A percentile compares a stretch with the other conserved stretches of the same genome.
Evolutionary conservation across 257 asterid genomes (phyloP).

Genomic region (Solanum pinnatisectum): DNA sequence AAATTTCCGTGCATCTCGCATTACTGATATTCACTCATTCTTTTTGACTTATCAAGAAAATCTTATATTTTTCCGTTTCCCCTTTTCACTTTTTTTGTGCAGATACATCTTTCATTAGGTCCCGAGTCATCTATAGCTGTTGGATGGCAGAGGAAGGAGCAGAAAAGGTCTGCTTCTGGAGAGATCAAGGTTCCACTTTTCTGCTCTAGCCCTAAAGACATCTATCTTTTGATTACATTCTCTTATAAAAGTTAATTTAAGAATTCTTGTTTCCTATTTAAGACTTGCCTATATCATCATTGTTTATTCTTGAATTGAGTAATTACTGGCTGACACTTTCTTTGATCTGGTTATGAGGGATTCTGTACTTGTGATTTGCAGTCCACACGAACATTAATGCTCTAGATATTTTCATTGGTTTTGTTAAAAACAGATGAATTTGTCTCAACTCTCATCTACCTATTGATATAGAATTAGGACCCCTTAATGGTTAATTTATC

Average conservation of each 20-base stretch:
- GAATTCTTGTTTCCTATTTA: background rate
- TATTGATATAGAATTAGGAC: background rate
- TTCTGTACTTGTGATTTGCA: background rate
- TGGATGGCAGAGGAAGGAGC: slow-evolving; percentile 86
- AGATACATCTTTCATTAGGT: slow-evolving; percentile 89
- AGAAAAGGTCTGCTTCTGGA: slow-evolving; percentile 79
- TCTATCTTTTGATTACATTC: background rate
- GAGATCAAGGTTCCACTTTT: slow-evolving; percentile 60
- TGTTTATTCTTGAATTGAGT: background rate
- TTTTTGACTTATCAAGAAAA: background rate
- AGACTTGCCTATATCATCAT: background rate
- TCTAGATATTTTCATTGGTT: background rate
- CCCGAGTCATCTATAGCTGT: slow-evolving; percentile 71
- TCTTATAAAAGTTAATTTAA: background rate
- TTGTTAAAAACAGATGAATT: background rate
- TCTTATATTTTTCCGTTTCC: background rate
- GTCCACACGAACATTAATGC: background rate
- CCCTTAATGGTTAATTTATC: background rate
- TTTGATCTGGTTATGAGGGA: background rate
- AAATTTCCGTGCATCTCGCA: background rate
- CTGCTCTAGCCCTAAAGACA: background rate
- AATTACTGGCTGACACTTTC: background rate
- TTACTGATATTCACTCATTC: background rate
- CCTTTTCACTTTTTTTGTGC: slow-evolving; percentile 19
- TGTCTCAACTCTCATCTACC: background rate